Evolutionary conservation across 306 rosid species (phyloP).

Genomic region (Fragaria vesca): DNA sequence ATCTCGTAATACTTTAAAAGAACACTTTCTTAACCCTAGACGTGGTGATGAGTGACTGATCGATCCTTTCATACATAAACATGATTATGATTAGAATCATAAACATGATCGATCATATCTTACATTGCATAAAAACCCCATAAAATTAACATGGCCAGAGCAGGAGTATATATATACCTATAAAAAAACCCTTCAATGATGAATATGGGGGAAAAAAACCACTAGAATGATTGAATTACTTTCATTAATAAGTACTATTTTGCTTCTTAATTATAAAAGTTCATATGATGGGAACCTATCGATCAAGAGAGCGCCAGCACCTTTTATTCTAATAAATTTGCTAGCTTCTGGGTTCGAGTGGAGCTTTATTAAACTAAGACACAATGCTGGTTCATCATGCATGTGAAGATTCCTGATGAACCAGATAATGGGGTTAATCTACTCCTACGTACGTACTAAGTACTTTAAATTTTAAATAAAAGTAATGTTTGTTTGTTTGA

Average conservation of each 20-base stretch:
- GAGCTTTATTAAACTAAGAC: neutral
- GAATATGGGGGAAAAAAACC: neutral
- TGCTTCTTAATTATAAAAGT: neutral
- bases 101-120: no score
- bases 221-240: neutral
- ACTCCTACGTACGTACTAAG: neutral
- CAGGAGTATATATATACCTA: neutral
- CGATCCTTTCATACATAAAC: neutral
- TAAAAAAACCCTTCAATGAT: neutral
- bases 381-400: neutral
- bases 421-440: neutral
- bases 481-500: neutral
- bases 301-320: neutral
- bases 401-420: neutral
- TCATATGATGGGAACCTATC: neutral
- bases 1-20: neutral
- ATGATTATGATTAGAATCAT: no score
- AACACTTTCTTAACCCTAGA: neutral
- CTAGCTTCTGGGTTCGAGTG: neutral
- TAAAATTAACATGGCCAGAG: neutral
- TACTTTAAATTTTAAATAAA: neutral
- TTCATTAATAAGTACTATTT: neutral
- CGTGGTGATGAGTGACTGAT: constrained; percentile 11
- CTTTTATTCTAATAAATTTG: neutral
- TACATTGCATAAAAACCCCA: neutral